Conservation (phyloP, 1,284 basidiomycete species). For the Lignosus rhinocerotis region DNA sequence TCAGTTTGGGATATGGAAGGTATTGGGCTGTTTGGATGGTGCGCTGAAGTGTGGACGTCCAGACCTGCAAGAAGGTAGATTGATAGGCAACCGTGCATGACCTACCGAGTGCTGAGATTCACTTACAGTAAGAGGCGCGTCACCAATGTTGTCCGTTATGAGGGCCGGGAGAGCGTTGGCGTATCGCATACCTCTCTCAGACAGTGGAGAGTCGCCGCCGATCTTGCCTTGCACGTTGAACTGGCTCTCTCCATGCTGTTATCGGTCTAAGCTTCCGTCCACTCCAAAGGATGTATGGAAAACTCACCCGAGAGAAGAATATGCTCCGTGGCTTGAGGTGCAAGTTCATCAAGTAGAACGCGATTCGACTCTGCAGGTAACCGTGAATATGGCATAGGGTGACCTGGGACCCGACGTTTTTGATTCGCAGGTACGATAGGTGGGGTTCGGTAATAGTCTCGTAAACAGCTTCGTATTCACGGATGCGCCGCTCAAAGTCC, state of each 20-base stretch:
- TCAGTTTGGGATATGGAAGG: constrained; percentile 89
- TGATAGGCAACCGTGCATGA: constrained; percentile 2
- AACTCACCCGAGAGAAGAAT: constrained; percentile 87
- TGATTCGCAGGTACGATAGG: constrained; percentile 85
- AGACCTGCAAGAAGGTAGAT: constrained; percentile 56
- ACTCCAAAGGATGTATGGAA: background rate
- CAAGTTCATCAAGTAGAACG: constrained; percentile 98
- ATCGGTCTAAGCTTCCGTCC: constrained; percentile 3
- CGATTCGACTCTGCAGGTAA: constrained; percentile 95
- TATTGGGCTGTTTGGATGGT: constrained; percentile 90
- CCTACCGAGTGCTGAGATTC: background rate
- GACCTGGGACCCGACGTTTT: constrained; percentile 87
- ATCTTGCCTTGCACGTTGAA: constrained; percentile 98
- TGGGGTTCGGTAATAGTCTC: constrained; percentile 90
- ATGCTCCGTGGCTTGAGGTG: constrained; percentile 97
- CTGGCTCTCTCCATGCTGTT: constrained; percentile 96
- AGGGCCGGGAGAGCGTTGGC: constrained; percentile 84
- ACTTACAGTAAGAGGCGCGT: constrained; percentile 81
- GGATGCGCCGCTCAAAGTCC: constrained; percentile 92
- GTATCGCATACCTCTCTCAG: constrained; percentile 84
- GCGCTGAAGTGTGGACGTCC: constrained; percentile 94
- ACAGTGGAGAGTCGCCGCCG: constrained; percentile 91
- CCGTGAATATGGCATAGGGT: constrained; percentile 85
- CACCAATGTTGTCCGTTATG: constrained; percentile 90
- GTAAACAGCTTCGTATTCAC: constrained; percentile 94